Evolutionary conservation across 805 yeast genomes (phyloP).

Genomic region (Candida namnaoensis): DNA sequence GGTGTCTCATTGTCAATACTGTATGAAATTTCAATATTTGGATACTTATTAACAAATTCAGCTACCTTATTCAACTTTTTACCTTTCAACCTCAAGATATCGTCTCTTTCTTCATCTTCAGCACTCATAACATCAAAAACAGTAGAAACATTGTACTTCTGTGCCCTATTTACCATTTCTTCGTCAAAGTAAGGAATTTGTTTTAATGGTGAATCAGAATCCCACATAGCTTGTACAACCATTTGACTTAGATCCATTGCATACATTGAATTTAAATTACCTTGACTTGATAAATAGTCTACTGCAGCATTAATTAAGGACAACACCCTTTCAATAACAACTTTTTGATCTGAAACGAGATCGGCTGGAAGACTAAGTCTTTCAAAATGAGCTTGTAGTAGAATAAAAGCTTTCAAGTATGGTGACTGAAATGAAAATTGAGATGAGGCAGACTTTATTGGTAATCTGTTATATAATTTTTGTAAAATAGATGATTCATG

Average conservation of each 20-base stretch:
- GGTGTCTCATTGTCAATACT: constrained; percentile 33
- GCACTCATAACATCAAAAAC: constrained; percentile 70
- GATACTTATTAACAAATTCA: constrained; percentile 81
- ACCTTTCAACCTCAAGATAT: constrained; percentile 46
- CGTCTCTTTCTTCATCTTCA: constrained; percentile 67
- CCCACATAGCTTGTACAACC: constrained; percentile 85
- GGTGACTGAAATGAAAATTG: constrained; percentile 34
- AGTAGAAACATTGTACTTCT: constrained; percentile 46
- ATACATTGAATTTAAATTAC: constrained; percentile 64
- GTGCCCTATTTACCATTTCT: constrained; percentile 45
- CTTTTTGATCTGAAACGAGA: constrained; percentile 44
- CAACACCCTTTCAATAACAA: constrained; percentile 40
- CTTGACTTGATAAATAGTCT: constrained; percentile 75
- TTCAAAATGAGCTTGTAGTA: constrained; percentile 77
- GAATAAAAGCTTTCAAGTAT: constrained; percentile 58
- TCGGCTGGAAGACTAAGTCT: constrained; percentile 57
- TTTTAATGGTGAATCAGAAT: constrained; percentile 62
- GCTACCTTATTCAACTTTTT: constrained; percentile 60
- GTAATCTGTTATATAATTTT: constrained; percentile 49
- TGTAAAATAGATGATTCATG: constrained; percentile 44
- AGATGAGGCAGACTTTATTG: constrained; percentile 42
- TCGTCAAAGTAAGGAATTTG: constrained; percentile 70
- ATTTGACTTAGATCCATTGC: constrained; percentile 88
- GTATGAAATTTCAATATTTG: constrained; percentile 68
- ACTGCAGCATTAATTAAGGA: constrained; percentile 56